A percentile compares a stretch with the other conserved stretches of the same genome.
These are phyloP conservation scores for Haberlea rhodopensis DNA, from an alignment of 257 asterid genomes.

Conservation along the genomic window DNA sequence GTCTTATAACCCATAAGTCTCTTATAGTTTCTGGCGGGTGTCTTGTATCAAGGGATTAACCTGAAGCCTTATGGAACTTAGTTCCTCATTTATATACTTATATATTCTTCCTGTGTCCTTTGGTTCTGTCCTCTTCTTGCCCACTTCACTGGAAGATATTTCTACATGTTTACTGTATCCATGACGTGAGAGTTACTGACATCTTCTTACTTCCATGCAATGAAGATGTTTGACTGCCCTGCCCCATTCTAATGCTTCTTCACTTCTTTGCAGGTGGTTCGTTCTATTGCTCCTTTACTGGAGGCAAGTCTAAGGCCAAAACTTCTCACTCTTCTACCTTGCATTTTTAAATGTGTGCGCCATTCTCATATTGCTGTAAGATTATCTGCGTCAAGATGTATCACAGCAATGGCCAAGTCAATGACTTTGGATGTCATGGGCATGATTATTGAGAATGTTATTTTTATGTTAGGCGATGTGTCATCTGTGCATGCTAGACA, in stretches of 20 bases:
- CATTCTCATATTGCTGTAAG: slow-evolving; percentile 92
- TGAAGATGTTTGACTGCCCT: slow-evolving; percentile 9
- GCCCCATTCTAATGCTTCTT: slow-evolving; percentile 2
- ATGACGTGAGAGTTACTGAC: slow-evolving; percentile 1
- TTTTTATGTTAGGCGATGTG: slow-evolving; percentile 92
- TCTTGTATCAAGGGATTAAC: slow-evolving; percentile 1
- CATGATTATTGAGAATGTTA: slow-evolving; percentile 71
- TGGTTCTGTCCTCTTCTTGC: slow-evolving; percentile 10
- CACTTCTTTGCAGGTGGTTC: slow-evolving; percentile 59
- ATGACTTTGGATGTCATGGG: slow-evolving; percentile 92
- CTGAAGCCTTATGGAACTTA: slow-evolving; percentile 1
- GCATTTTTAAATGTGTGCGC: slow-evolving; percentile 87
- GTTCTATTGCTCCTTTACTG: slow-evolving; percentile 82
- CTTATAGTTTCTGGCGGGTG: not conserved
- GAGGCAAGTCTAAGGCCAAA: slow-evolving; percentile 63
- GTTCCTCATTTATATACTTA: not conserved
- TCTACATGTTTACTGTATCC: not conserved
- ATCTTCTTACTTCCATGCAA: not conserved
- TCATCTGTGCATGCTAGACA: slow-evolving; percentile 89
- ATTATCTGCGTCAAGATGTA: slow-evolving; percentile 87
- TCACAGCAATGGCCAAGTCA: slow-evolving; percentile 90
- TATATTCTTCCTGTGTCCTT: slow-evolving; percentile 7
- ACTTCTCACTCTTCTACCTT: slow-evolving; percentile 81
- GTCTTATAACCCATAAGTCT: slow-evolving; percentile 1
- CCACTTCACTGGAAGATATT: slow-evolving; percentile 17